phyloP scores from a whole-genome alignment of 1,284 basidiomycete species.

The Cryptococcus deneoformans region DNA sequence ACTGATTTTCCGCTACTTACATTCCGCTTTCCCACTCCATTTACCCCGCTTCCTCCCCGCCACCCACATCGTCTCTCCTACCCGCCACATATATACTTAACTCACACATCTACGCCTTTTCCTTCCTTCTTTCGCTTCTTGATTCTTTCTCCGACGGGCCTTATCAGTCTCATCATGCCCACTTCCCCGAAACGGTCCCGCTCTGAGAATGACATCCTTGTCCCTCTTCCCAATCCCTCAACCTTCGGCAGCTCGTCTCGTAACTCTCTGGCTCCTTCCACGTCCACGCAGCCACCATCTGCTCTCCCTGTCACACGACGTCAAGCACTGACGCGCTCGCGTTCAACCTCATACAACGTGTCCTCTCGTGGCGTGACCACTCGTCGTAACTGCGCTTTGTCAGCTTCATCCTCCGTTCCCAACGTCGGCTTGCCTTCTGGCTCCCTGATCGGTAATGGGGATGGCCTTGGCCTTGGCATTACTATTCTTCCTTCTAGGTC shows the following conservation, averaged over 20 bases:
- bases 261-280: background rate
- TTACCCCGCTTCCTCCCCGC: no score
- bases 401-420: background rate
- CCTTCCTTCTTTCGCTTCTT: no score
- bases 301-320: background rate
- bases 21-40: no score
- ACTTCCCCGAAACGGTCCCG: background rate
- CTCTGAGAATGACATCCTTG: background rate
- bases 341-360: background rate
- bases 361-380: background rate
- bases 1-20: no score
- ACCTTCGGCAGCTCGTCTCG: background rate
- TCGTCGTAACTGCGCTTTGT: background rate
- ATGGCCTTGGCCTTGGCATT: no score
- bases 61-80: no score
- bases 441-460: background rate
- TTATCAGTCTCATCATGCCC: background rate
- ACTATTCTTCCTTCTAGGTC: no score
- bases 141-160: no score
- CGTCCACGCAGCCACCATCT: background rate
- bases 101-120: no score
- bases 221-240: background rate
- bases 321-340: background rate
- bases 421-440: background rate
- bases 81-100: no score